Percentiles rank a stretch among this genome's conserved stretches.
Evolutionary conservation across 176 grass and related monocot genomes (phyloP).

Genomic region (Melocanna baccifera): DNA sequence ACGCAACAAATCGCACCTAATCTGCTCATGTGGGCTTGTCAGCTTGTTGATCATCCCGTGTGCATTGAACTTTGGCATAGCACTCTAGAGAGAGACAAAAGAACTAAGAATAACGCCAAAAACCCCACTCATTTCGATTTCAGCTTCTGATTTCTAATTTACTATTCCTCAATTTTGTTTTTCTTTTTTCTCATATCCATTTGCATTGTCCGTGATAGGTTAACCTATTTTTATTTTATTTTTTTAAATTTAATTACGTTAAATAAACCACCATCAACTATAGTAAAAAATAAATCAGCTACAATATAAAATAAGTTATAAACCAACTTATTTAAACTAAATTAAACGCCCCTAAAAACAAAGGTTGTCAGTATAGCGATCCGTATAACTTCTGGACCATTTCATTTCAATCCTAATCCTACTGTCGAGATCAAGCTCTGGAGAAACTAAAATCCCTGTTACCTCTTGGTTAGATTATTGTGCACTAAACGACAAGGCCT

Average conservation of each 20-base stretch:
- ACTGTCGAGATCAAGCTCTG: neutral
- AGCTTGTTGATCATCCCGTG: neutral
- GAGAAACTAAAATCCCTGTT: neutral
- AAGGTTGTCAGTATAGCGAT: neutral
- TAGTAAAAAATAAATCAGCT: too few species aligned
- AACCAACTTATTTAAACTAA: too few species aligned
- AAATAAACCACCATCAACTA: too few species aligned
- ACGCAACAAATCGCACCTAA: neutral
- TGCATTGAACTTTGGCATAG: neutral
- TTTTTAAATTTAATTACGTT: too few species aligned
- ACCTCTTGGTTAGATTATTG: neutral
- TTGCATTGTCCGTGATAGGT: too few species aligned
- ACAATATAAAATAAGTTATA: too few species aligned
- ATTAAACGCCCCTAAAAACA: too few species aligned
- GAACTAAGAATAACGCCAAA: neutral
- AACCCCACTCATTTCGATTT: too few species aligned
- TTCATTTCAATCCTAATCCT: neutral
- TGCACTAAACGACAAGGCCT: neutral
- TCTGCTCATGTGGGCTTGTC: neutral
- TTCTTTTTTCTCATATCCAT: too few species aligned
- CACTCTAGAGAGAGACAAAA: neutral
- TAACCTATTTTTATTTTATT: too few species aligned
- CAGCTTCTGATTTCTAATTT: too few species aligned
- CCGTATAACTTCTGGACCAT: neutral
- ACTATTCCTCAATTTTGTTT: too few species aligned